phyloP scores from a whole-genome alignment of 2,329 filamentous ascomycete genomes.

The Colletotrichum simmondsii region DNA sequence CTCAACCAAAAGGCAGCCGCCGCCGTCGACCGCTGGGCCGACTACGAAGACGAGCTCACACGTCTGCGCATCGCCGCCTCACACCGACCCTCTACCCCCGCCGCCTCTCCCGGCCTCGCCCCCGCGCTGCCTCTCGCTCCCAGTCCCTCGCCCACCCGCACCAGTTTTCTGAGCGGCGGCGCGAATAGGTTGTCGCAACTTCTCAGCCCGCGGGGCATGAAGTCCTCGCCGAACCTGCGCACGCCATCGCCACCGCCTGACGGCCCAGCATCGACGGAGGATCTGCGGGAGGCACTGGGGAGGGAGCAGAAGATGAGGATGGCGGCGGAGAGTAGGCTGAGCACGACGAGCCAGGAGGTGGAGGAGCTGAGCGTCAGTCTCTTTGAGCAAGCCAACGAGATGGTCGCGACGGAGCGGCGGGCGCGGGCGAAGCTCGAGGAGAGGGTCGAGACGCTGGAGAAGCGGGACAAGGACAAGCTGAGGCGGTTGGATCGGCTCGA shows the following conservation, averaged over 20 bases:
- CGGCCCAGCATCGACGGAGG: slow-evolving; percentile 48
- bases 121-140: slow-evolving; percentile 37
- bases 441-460: slow-evolving; percentile 74
- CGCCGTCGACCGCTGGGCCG: slow-evolving; percentile 73
- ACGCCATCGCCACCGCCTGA: slow-evolving; percentile 34
- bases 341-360: slow-evolving; percentile 76
- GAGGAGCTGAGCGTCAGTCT: slow-evolving; percentile 81
- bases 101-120: slow-evolving; percentile 31
- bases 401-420: slow-evolving; percentile 82
- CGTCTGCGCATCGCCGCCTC: slow-evolving; percentile 57
- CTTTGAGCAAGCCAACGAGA: slow-evolving; percentile 88
- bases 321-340: slow-evolving; percentile 75
- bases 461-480: slow-evolving; percentile 76
- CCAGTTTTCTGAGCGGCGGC: slow-evolving; percentile 59
- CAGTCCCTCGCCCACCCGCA: slow-evolving; percentile 45
- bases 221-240: slow-evolving; percentile 54
- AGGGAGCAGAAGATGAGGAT: slow-evolving; percentile 74
- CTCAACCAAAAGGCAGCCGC: slow-evolving; percentile 78
- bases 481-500: slow-evolving; percentile 77
- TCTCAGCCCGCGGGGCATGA: slow-evolving; percentile 52
- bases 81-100: slow-evolving; percentile 37
- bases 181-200: slow-evolving; percentile 57
- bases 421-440: slow-evolving; percentile 78
- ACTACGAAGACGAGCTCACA: slow-evolving; percentile 83
- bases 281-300: slow-evolving; percentile 72